These are phyloP conservation scores for Termitomyces sp. DNA, from an alignment of 768 basidiomycete species.

Conservation along the genomic window DNA sequence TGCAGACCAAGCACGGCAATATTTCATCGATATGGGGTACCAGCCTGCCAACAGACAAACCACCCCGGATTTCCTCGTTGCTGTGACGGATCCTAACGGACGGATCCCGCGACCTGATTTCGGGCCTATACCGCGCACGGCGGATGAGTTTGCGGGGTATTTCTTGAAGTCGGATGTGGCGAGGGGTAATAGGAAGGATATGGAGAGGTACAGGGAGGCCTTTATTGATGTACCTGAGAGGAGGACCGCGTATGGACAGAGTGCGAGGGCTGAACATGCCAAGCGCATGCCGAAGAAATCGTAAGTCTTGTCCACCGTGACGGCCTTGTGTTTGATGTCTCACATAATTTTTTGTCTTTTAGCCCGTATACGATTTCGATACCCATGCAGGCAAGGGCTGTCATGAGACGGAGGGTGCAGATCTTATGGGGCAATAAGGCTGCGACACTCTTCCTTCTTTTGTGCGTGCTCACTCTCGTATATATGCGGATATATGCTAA, in stretches of 20 bases:
- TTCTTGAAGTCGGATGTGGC: slow-evolving; percentile 30
- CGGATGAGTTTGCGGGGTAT: slow-evolving; percentile 41
- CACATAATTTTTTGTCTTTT: background rate
- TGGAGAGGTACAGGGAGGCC: slow-evolving; percentile 41
- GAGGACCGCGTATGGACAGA: slow-evolving; percentile 37
- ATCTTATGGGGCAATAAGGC: slow-evolving; percentile 31
- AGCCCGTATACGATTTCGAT: slow-evolving; percentile 36
- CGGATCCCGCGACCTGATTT: slow-evolving; percentile 39
- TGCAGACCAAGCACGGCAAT: slow-evolving; percentile 57
- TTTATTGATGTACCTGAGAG: slow-evolving; percentile 42
- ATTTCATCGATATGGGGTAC: slow-evolving; percentile 73
- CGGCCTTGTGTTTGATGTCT: background rate
- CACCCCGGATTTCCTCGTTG: slow-evolving; percentile 61
- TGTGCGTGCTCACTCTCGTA: slow-evolving; percentile 19
- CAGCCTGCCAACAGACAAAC: slow-evolving; percentile 58
- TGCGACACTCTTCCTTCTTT: slow-evolving; percentile 24
- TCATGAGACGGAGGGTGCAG: slow-evolving; percentile 36
- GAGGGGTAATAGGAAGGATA: slow-evolving; percentile 38
- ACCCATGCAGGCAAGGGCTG: slow-evolving; percentile 33
- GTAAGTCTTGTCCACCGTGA: slow-evolving; percentile 16
- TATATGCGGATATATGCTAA: background rate
- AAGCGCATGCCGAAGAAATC: slow-evolving; percentile 33
- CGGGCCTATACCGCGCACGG: slow-evolving; percentile 35
- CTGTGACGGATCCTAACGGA: slow-evolving; percentile 55
- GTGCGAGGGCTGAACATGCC: slow-evolving; percentile 50